phyloP scores from a whole-genome alignment of 805 yeast genomes.

The Candida endomychidarum region DNA sequence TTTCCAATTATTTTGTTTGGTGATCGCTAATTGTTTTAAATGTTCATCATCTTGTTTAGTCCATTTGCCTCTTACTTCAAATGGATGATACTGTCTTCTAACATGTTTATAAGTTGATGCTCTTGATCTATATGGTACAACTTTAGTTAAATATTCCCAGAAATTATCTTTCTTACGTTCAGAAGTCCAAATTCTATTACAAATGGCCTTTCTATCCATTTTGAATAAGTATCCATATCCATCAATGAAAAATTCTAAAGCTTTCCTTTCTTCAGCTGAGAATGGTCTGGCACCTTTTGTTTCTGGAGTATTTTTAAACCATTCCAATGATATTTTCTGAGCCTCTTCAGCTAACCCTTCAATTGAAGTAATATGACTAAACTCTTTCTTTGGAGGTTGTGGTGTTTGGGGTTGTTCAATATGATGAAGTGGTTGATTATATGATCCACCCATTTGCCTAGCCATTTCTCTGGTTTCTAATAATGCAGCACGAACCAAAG shows the following conservation, averaged over 20 bases:
- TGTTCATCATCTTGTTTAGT: slow-evolving; percentile 73
- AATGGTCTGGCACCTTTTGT: slow-evolving; percentile 46
- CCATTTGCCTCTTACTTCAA: slow-evolving; percentile 90
- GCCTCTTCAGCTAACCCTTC: slow-evolving; percentile 38
- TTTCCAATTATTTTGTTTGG: slow-evolving; percentile 85
- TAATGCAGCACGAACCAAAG: slow-evolving; percentile 67
- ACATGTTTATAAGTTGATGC: slow-evolving; percentile 93
- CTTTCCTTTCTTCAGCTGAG: slow-evolving; percentile 62
- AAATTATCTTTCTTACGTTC: slow-evolving; percentile 84
- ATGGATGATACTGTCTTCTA: slow-evolving; percentile 83
- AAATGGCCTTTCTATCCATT: slow-evolving; percentile 64
- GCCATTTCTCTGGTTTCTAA: slow-evolving; percentile 67
- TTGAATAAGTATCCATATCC: slow-evolving; percentile 66
- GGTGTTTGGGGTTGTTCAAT: no score
- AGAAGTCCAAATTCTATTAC: slow-evolving; percentile 84
- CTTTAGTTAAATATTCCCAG: slow-evolving; percentile 81
- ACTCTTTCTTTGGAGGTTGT: no score
- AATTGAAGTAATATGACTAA: slow-evolving; percentile 26
- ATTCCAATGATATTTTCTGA: slow-evolving; percentile 30
- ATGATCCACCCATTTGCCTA: slow-evolving; percentile 23
- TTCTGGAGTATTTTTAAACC: slow-evolving; percentile 33
- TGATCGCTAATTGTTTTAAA: slow-evolving; percentile 60
- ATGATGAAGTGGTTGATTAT: slow-evolving; percentile 25
- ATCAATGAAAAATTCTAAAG: slow-evolving; percentile 69
- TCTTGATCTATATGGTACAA: slow-evolving; percentile 80